Evolutionary conservation across 169 alveolate species (phyloP).

Genomic region (Theileria equi): DNA sequence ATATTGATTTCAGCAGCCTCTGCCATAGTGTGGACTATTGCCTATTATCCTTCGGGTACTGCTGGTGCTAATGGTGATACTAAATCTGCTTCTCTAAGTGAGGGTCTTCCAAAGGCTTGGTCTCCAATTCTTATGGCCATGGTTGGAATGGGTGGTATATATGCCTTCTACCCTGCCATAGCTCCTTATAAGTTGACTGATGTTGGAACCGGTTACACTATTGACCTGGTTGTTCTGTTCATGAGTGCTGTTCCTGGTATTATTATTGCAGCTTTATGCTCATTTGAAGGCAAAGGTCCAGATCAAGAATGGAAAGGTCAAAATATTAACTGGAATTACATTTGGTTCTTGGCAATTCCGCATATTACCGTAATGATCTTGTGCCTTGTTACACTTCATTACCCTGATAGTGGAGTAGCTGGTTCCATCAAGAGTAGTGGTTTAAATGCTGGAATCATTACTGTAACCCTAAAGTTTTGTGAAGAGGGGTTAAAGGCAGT

Average conservation of each 20-base stretch:
- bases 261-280: neutral
- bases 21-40: no score
- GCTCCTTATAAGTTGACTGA: conserved; percentile 25
- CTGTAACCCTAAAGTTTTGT: no score
- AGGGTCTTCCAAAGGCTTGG: no score
- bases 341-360: conserved; percentile 13
- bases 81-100: no score
- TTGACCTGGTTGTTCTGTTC: conserved; percentile 4
- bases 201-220: conserved; percentile 6
- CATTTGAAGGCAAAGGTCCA: conserved; percentile 20
- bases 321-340: conserved; percentile 12
- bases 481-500: no score
- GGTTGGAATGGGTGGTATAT: neutral
- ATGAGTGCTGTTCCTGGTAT: conserved; percentile 3
- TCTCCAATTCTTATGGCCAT: conserved; percentile 25
- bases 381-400: conserved; percentile 11
- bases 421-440: no score
- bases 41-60: no score
- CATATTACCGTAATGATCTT: neutral
- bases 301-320: conserved; percentile 18
- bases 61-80: no score
- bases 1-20: no score
- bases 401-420: conserved; percentile 5
- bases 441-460: no score
- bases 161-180: conserved; percentile 29